A percentile compares a stretch with the other conserved stretches of the same genome.
Evolutionary conservation across 192 early-diverging fungal genomes (phyloP).

Genomic region (Rhizoclosmatium sp.): DNA sequence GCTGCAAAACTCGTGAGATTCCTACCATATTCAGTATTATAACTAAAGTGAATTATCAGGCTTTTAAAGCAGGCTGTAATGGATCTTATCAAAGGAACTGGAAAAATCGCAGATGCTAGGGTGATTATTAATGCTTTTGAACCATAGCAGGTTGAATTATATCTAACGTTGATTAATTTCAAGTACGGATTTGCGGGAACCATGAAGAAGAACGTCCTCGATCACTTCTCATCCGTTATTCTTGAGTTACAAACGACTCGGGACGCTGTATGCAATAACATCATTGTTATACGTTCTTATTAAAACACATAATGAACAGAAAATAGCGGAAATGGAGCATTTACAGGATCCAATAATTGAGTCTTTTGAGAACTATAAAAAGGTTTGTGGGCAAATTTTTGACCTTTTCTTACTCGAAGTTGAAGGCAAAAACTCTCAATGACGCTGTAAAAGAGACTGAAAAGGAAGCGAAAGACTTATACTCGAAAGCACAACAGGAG

Average conservation of each 20-base stretch:
- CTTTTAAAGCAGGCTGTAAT: slow-evolving; percentile 41
- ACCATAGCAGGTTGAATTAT: too few species aligned
- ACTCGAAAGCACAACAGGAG: slow-evolving; percentile 22
- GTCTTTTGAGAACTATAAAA: slow-evolving; percentile 34
- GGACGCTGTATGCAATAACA: slow-evolving; percentile 26
- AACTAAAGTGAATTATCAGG: slow-evolving; percentile 13
- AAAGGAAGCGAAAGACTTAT: slow-evolving; percentile 37
- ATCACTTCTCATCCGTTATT: slow-evolving; percentile 34
- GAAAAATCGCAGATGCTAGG: slow-evolving; percentile 45
- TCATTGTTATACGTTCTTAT: neutral
- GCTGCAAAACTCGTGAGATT: slow-evolving; percentile 26
- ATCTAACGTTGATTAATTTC: neutral
- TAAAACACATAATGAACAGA: slow-evolving; percentile 12
- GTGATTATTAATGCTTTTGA: slow-evolving; percentile 18
- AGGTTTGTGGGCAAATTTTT: slow-evolving; percentile 25
- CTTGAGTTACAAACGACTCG: slow-evolving; percentile 39
- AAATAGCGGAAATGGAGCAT: slow-evolving; percentile 40
- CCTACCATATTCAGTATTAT: neutral
- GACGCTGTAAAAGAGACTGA: slow-evolving; percentile 33
- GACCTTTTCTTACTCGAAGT: slow-evolving; percentile 18
- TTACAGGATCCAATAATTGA: slow-evolving; percentile 37
- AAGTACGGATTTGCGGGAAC: slow-evolving; percentile 45
- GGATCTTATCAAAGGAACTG: slow-evolving; percentile 46
- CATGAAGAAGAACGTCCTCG: slow-evolving; percentile 48
- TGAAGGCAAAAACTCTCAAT: slow-evolving; percentile 12